A percentile compares a stretch with the other conserved stretches of the same genome.
Conservation (phyloP, 371 early-diverging fungal genomes). For the Nosema muscidifuracis region DNA sequence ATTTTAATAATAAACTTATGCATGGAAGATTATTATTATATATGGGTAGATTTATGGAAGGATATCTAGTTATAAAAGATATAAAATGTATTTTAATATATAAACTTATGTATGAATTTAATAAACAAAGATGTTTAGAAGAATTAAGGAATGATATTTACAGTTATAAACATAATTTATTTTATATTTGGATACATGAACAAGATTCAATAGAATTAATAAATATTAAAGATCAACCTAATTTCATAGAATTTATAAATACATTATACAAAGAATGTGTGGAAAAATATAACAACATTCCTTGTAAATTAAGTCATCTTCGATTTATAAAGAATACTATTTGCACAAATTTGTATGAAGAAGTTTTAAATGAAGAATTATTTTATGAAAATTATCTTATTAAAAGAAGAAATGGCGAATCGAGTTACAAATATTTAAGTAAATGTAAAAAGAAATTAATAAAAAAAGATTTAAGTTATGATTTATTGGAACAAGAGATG, state of each 20-base stretch:
- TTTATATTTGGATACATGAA: background rate
- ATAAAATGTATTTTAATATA: background rate
- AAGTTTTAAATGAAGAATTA: background rate
- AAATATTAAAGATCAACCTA: background rate
- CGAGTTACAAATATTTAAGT: constrained; percentile 1
- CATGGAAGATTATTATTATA: background rate
- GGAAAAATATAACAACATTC: background rate
- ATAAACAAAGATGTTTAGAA: background rate
- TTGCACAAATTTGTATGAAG: background rate
- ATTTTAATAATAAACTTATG: background rate
- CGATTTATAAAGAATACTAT: background rate
- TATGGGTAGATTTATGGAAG: background rate
- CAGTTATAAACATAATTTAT: background rate
- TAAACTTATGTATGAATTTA: background rate
- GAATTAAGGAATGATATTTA: background rate
- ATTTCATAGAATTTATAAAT: background rate
- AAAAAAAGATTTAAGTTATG: constrained; percentile 12
- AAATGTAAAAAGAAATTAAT: constrained; percentile 3
- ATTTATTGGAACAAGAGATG: constrained; percentile 30
- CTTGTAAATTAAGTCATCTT: background rate
- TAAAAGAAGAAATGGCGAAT: constrained; percentile 4
- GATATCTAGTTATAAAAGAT: background rate
- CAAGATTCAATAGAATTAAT: background rate
- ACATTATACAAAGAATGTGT: background rate
- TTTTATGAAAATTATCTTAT: constrained; percentile 26